A percentile compares a stretch with the other conserved stretches of the same genome.
Evolutionary conservation across 805 yeast species (phyloP).

Genomic region (Suhomyces pyralidae): DNA sequence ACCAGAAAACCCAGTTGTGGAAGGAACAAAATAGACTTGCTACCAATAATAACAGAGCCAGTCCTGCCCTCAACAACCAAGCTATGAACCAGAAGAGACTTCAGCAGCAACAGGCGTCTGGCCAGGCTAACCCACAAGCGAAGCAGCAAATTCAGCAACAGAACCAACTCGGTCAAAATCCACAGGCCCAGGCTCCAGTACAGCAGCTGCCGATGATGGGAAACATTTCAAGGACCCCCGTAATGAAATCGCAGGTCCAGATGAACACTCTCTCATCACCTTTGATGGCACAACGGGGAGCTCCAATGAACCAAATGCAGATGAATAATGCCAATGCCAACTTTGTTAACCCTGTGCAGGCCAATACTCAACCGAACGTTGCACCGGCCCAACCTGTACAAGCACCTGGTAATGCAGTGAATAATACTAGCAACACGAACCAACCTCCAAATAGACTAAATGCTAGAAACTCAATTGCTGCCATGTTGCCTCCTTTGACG

Average conservation of each 20-base stretch:
- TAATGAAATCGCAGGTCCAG: slow-evolving; percentile 15
- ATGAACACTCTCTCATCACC: slow-evolving; percentile 17
- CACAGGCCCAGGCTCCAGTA: slow-evolving; percentile 1
- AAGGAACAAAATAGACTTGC: slow-evolving; percentile 25
- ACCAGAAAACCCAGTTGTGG: slow-evolving; percentile 32
- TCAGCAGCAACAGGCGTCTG: slow-evolving; percentile 6
- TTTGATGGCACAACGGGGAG: slow-evolving; percentile 15
- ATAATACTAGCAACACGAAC: not conserved
- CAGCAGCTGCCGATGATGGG: slow-evolving; percentile 18
- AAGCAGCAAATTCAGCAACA: slow-evolving; percentile 4
- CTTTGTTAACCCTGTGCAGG: not conserved
- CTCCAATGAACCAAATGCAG: slow-evolving; percentile 4
- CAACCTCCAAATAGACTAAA: not conserved
- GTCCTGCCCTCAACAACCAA: slow-evolving; percentile 3
- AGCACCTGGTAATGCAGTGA: not conserved
- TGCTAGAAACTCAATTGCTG: slow-evolving; percentile 5
- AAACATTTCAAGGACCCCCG: slow-evolving; percentile 9
- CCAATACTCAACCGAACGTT: slow-evolving; percentile 13
- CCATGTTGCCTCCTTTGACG: slow-evolving; percentile 38
- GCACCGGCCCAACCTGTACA: not conserved
- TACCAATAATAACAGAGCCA: not conserved
- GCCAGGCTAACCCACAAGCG: slow-evolving; percentile 9
- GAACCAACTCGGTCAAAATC: slow-evolving; percentile 1
- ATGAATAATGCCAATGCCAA: slow-evolving; percentile 6
- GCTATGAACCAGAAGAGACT: slow-evolving; percentile 5